Base-by-base conservation (phyloP, 495 filamentous ascomycete species). In the Aspergillus sparsus region DNA sequence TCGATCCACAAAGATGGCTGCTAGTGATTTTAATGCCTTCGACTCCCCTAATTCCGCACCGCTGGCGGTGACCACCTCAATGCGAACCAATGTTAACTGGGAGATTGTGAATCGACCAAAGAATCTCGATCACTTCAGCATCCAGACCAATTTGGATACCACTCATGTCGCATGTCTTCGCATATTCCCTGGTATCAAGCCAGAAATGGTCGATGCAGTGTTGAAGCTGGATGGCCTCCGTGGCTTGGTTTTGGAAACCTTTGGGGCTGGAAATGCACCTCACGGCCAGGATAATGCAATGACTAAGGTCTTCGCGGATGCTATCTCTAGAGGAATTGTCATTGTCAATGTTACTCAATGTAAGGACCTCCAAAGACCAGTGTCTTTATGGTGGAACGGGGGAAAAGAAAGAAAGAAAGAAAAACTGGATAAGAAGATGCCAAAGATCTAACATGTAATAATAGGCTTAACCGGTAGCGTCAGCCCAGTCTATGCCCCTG, bases 311-410 rank as follows among this genome's bases (percentile, higher is more conserved):
- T 83, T 98, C 67, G 81, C 83, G 13, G 80, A 83, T 31, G 94
- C 92, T 11, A 89, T 96, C 42, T 74, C 84, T 58, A 81, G 89
- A 58, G 94, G 92, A 6, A 89, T 93, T 53, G 85, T 96, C 9
- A 88, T 98, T 55, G 90, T 98, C 57, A 97, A 95, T 70, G 86
- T 98, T 41, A 95, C 90, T 36, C 94, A 98, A 74, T 98, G 93
- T 83, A 79, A 81, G 69, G 12, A 31, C 42, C 15, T 45, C 37
- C 8, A 9, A 10, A 31, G 21, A 27, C 1, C 21, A n/a, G n/a
- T 41, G 7, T 41, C 16, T 18, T 18, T 15, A 7, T 32, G 44
- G 10, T 12, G 27, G 15, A 16, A 3, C 35, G 42, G 12, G 16
- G 16, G 13, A 16, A 13, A 34, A 12, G 5, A 51, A 51, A 34